These are phyloP conservation scores for Phytopythium mirpurense DNA, from an alignment of 352 stramenopile species.

Conservation along the genomic window DNA sequence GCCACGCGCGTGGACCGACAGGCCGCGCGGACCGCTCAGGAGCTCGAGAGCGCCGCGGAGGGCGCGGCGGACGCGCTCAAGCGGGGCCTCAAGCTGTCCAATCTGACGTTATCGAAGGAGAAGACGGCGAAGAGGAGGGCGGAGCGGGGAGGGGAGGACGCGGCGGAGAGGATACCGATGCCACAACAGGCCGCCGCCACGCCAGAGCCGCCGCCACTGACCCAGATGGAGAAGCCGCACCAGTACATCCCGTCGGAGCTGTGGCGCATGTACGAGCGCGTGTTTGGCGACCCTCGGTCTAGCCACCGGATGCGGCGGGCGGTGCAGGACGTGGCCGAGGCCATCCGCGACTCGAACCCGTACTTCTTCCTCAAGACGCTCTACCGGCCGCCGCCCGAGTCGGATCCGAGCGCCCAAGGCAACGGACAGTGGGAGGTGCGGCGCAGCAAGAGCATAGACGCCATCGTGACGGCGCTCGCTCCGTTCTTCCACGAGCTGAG, in stretches of 20 bases:
- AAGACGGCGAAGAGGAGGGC: neutral
- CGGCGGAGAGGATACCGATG: neutral
- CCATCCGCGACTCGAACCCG: constrained; percentile 22
- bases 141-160: neutral
- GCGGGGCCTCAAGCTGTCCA: neutral
- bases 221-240: constrained; percentile 16
- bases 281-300: constrained; percentile 2
- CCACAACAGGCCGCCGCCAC: neutral
- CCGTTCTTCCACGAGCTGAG: constrained; percentile 20
- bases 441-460: constrained; percentile 14
- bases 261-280: constrained; percentile 27
- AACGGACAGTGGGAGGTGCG: constrained; percentile 12
- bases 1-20: neutral
- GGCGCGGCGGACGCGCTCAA: neutral
- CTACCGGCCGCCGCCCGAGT: constrained; percentile 25
- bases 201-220: neutral
- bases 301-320: constrained; percentile 14
- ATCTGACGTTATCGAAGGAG: neutral
- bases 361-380: constrained; percentile 41
- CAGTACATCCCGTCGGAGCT: constrained; percentile 34
- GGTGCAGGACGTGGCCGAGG: constrained; percentile 28
- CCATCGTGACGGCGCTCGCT: constrained; percentile 17
- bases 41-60: neutral
- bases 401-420: constrained; percentile 1
- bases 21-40: neutral